phyloP scores from a whole-genome alignment of 345 rosid genomes.

The Physaria fendleri region DNA sequence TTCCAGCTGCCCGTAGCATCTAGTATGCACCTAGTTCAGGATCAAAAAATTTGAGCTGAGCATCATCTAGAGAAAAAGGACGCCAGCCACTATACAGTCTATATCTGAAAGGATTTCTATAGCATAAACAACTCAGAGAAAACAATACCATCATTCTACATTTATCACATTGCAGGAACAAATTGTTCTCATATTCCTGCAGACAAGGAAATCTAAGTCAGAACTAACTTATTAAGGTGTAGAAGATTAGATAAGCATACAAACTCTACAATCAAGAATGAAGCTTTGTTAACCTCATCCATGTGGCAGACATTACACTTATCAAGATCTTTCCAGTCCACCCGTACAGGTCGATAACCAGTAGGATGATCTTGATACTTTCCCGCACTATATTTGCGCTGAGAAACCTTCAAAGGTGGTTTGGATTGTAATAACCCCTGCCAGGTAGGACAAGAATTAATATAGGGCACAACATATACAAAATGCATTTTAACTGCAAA shows the following conservation, averaged over 20 bases:
- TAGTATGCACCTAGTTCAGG: no score
- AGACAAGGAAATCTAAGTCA: slow-evolving; percentile 27
- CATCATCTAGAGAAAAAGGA: slow-evolving; percentile 8
- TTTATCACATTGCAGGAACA: slow-evolving; percentile 95
- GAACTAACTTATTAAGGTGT: not conserved
- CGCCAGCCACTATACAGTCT: slow-evolving; percentile 1
- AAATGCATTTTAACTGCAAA: not conserved
- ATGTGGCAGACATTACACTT: slow-evolving; percentile 98
- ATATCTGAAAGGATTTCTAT: slow-evolving; percentile 3
- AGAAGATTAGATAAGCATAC: slow-evolving; percentile 5
- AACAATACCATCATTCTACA: slow-evolving; percentile 93
- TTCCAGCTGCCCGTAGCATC: slow-evolving; percentile 94
- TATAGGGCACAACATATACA: slow-evolving; percentile 3
- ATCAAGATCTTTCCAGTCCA: slow-evolving; percentile 97
- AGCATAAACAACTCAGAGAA: slow-evolving; percentile 14
- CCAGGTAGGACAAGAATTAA: slow-evolving; percentile 21
- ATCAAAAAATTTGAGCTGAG: not conserved
- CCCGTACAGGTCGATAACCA: slow-evolving; percentile 93
- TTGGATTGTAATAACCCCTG: slow-evolving; percentile 73
- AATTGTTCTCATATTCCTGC: slow-evolving; percentile 92
- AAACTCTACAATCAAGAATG: not conserved
- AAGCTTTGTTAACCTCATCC: slow-evolving; percentile 67
- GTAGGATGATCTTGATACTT: slow-evolving; percentile 60
- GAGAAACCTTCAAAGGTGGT: slow-evolving; percentile 40
- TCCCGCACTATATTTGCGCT: slow-evolving; percentile 41